Evolutionary conservation across 352 stramenopile genomes (phyloP).

Genomic region (Pythium brachiatum): DNA sequence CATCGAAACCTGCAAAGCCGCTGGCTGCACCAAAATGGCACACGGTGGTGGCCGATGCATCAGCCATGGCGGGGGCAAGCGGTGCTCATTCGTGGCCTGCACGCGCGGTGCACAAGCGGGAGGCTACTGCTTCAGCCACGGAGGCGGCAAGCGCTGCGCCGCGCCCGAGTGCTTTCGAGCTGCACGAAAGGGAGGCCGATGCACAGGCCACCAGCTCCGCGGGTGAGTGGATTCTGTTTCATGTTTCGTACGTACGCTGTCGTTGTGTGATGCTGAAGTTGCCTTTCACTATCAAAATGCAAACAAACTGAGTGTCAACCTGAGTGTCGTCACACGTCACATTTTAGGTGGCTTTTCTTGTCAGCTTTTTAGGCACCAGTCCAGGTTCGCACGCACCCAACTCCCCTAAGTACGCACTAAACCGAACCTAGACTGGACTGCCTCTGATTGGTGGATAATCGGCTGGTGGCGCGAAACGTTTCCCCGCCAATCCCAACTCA

Average conservation of each 20-base stretch:
- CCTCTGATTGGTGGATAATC: constrained; percentile 31
- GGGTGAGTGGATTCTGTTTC: background rate
- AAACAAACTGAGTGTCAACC: too few species aligned
- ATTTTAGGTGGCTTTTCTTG: too few species aligned
- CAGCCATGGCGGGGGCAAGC: constrained; percentile 65
- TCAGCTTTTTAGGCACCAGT: too few species aligned
- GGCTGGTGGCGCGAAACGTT: constrained; percentile 16
- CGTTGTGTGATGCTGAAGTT: too few species aligned
- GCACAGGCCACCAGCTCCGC: constrained; percentile 51
- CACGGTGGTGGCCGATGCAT: constrained; percentile 79
- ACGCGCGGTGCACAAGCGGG: constrained; percentile 69
- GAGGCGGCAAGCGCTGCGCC: constrained; percentile 72
- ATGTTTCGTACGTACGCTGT: background rate
- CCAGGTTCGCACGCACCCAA: too few species aligned
- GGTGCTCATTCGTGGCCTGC: constrained; percentile 48
- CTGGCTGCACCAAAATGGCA: constrained; percentile 60
- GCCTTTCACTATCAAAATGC: too few species aligned
- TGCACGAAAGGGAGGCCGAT: constrained; percentile 68
- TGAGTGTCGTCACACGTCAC: too few species aligned
- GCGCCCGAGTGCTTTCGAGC: constrained; percentile 74
- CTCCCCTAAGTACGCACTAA: background rate
- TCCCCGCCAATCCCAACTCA: constrained; percentile 2
- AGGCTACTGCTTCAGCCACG: constrained; percentile 80
- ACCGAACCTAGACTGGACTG: background rate
- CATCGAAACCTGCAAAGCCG: constrained; percentile 67